These are phyloP conservation scores for Thraustochytrium sp. DNA, from an alignment of 352 stramenopile species.

Conservation along the genomic window DNA sequence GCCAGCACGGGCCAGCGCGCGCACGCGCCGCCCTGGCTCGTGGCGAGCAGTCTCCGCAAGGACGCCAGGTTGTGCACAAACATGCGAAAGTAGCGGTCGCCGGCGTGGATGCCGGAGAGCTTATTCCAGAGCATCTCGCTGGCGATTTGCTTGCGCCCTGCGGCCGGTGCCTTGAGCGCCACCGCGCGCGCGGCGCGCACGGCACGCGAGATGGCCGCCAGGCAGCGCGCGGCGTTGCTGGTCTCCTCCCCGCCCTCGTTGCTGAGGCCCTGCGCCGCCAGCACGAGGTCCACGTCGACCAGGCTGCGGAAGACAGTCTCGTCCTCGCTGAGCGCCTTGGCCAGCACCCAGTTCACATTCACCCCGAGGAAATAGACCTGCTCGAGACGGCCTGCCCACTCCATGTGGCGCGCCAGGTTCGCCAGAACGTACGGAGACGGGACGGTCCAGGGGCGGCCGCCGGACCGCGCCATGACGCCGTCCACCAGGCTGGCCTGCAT, in stretches of 20 bases:
- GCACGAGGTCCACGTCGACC: background rate
- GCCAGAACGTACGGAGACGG: background rate
- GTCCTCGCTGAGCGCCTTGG: background rate
- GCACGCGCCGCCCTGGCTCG: background rate
- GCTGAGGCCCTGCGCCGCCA: too few species aligned
- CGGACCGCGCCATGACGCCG: background rate
- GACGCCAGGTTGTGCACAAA: background rate
- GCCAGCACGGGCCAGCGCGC: constrained; percentile 24
- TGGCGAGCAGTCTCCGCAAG: background rate
- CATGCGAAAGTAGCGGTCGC: constrained; percentile 15
- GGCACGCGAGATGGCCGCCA: background rate
- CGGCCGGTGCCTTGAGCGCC: background rate
- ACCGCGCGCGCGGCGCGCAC: background rate
- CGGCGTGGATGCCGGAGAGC: background rate
- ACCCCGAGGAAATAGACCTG: background rate
- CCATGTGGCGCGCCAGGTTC: background rate
- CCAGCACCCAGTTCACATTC: constrained; percentile 39
- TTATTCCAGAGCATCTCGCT: constrained; percentile 28
- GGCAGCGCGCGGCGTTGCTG: background rate
- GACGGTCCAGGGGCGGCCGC: background rate
- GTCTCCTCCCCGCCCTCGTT: too few species aligned
- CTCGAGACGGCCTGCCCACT: background rate
- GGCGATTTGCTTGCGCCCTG: background rate
- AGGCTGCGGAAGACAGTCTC: background rate
- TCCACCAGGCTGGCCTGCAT: background rate